Evolutionary conservation across 352 stramenopile genomes (phyloP), one percentile per base, ranked within the genome.

Genomic region (Thraustochytrium sp.): DNA sequence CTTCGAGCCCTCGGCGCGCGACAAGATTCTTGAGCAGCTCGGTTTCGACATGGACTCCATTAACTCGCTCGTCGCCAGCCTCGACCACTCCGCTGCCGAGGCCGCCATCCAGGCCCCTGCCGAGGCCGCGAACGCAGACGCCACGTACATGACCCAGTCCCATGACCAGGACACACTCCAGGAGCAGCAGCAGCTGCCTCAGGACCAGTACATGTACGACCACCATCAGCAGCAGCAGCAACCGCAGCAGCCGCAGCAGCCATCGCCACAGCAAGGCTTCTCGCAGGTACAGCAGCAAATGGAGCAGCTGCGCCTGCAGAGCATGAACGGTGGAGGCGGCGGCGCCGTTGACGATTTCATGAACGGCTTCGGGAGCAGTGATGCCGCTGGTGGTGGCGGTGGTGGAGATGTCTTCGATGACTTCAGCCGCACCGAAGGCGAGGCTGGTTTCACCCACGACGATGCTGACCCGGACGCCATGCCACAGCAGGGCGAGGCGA

Each of bases 311-410:
- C 63, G 37, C 40, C 37, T 51, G 4, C 37, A 76, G 26, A 36
- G 63, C 48, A 88, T 94, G 16, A 93, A 94, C 86, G 55, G 36
- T 2, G 98, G 98, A 86, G 93, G 96, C 80, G 93, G 94, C 59
- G 96, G 98, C 88, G 94, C 95, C 3, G 90, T 94, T 34, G 93
- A 98, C 88, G 89, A 97, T 78, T 86, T 98, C 65, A 89, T 98
- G 62, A 89, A 94, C 64, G 94, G 98, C 85, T 86, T 98, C 38
- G 95, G 95, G n/a, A 93, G 98, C 76, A 92, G 98, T 84, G 91
- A 94, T 0, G 91, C 96, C 78, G 91, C 91, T 44, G 98, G 98
- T 88, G 93, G 92, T 64, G 87, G 90, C 59, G 83, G 93, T 38
- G 94, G 94, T 63, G 87, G 86, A 36, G 93, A 93, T 85, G 94